phyloP scores from a whole-genome alignment of 1,139 yeast species.

The Suhomyces atakaporum region DNA sequence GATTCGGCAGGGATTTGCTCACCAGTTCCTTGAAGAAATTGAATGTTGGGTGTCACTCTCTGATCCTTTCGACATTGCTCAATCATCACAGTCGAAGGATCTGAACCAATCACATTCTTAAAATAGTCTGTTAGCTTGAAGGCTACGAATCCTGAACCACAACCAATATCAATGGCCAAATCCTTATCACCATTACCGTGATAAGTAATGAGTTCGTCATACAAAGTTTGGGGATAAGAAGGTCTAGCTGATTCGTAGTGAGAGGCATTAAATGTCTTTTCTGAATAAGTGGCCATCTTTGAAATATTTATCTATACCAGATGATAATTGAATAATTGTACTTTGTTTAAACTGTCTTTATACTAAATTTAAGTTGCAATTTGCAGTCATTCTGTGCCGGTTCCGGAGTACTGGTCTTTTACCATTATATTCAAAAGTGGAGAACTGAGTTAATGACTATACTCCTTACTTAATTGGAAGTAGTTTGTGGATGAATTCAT shows the following conservation, averaged over 20 bases:
- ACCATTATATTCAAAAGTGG: not conserved
- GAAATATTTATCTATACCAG: not conserved
- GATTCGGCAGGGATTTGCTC: constrained; percentile 22
- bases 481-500: too few relatives aligned
- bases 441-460: not conserved
- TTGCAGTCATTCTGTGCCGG: constrained; percentile 11
- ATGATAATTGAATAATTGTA: too few relatives aligned
- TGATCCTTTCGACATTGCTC: constrained; percentile 37
- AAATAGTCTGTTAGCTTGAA: constrained; percentile 50
- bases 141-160: constrained; percentile 85
- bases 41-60: constrained; percentile 16
- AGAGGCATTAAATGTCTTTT: constrained; percentile 33
- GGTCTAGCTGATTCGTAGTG: constrained; percentile 44
- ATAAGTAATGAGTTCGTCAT: constrained; percentile 31
- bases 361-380: not conserved
- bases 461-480: too few relatives aligned
- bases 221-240: constrained; percentile 37
- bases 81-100: constrained; percentile 67
- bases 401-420: constrained; percentile 7
- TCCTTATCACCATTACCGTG: constrained; percentile 26
- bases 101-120: constrained; percentile 62
- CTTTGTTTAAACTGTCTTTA: too few relatives aligned
- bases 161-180: constrained; percentile 64
- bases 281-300: constrained; percentile 45
- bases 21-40: constrained; percentile 36